Conservation (phyloP, 2,329 filamentous ascomycete genomes). For the Ceratocystiopsis minuta region DNA sequence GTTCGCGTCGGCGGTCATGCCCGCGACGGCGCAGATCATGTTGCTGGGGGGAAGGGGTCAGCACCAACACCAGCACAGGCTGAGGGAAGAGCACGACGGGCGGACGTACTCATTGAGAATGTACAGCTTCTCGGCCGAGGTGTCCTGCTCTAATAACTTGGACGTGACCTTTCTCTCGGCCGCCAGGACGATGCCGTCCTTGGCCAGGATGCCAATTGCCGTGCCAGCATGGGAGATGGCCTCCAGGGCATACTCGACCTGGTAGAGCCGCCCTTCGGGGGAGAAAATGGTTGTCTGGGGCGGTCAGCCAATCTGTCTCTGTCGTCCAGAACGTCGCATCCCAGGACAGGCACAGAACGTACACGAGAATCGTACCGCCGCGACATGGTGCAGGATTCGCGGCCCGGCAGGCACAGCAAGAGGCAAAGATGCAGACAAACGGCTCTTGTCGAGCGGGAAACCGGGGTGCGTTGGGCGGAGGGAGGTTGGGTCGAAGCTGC, state of each 20-base stretch:
- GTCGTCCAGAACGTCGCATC: not conserved
- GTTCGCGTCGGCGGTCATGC: constrained; percentile 98
- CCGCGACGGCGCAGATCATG: constrained; percentile 98
- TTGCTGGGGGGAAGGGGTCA: constrained; percentile 41
- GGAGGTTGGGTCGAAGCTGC: not conserved
- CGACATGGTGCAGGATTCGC: constrained; percentile 44
- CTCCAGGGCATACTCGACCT: constrained; percentile 98
- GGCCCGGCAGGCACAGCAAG: not conserved
- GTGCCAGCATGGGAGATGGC: constrained; percentile 97
- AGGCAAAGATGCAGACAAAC: not conserved
- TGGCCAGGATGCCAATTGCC: constrained; percentile 86
- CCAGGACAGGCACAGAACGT: constrained; percentile 21
- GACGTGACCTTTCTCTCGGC: constrained; percentile 98
- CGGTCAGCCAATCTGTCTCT: not conserved
- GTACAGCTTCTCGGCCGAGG: constrained; percentile 98
- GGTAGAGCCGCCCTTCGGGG: constrained; percentile 92
- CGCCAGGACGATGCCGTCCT: constrained; percentile 95
- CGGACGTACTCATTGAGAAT: constrained; percentile 80
- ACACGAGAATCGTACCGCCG: constrained; percentile 95
- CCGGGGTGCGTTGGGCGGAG: not conserved
- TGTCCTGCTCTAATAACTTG: constrained; percentile 97
- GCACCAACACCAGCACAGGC: too few relatives aligned
- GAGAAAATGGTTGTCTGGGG: constrained; percentile 96
- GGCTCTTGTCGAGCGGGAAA: not conserved
- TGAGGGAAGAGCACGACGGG: too few relatives aligned